Percentiles rank a stretch among this genome's conserved stretches.
Conservation (phyloP, 768 basidiomycete genomes). For the Phlebiopsis gigantea region DNA sequence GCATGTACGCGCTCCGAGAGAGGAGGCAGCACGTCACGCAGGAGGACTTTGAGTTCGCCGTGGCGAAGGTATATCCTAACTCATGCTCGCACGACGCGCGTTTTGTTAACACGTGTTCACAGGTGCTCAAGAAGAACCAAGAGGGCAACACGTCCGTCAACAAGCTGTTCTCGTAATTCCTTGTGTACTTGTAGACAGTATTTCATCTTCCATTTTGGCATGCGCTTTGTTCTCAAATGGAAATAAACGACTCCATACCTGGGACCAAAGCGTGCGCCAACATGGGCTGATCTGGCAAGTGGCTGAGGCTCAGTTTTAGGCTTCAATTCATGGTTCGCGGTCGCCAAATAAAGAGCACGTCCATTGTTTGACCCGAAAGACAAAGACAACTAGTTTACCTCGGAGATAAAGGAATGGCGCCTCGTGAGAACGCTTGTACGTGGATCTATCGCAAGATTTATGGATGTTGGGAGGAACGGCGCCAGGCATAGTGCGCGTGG, state of each 20-base stretch:
- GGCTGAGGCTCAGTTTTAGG: too few relatives aligned
- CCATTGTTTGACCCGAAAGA: too few relatives aligned
- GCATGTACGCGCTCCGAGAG: slow-evolving; percentile 96
- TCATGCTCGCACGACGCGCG: not conserved
- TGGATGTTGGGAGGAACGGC: not conserved
- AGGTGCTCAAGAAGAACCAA: slow-evolving; percentile 94
- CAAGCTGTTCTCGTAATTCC: slow-evolving; percentile 79
- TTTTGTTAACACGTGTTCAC: not conserved
- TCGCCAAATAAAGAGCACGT: too few relatives aligned
- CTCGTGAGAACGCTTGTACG: too few relatives aligned
- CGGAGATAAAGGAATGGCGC: too few relatives aligned
- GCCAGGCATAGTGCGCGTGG: not conserved
- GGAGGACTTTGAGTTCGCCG: slow-evolving; percentile 98
- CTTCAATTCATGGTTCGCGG: too few relatives aligned
- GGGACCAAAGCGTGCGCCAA: slow-evolving; percentile 3
- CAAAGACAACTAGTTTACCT: too few relatives aligned
- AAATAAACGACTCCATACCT: not conserved
- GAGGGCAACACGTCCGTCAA: slow-evolving; percentile 91
- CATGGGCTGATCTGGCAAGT: too few relatives aligned
- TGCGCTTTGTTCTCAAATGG: not conserved
- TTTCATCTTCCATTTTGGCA: not conserved
- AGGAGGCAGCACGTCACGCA: slow-evolving; percentile 96
- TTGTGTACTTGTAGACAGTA: slow-evolving; percentile 1
- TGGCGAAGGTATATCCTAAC: slow-evolving; percentile 70
- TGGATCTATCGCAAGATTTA: not conserved